Evolutionary conservation across 23 red algal species (phyloP).

Genomic region (Agarophyton chilense): DNA sequence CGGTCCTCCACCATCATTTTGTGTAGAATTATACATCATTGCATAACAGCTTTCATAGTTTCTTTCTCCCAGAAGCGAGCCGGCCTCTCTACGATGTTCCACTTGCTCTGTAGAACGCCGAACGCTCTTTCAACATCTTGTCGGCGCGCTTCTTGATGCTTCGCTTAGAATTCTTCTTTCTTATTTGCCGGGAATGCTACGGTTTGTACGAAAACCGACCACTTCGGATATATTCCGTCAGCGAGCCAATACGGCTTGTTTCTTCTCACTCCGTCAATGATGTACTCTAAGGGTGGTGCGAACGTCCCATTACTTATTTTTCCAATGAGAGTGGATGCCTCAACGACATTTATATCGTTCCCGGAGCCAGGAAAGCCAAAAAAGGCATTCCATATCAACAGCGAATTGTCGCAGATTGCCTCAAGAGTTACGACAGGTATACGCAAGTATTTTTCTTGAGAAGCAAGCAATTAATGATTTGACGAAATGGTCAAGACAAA

Average conservation of each 20-base stretch:
- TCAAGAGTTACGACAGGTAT: neutral
- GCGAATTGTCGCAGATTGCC: neutral
- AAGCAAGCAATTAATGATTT: constrained; percentile 17
- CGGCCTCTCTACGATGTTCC: neutral
- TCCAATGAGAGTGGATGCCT: neutral
- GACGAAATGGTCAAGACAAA: no score
- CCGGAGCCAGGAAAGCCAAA: neutral
- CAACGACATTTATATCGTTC: constrained; percentile 24
- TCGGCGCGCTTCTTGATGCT: neutral
- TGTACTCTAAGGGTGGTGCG: neutral
- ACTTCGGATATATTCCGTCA: constrained; percentile 44
- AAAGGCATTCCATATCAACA: constrained; percentile 18
- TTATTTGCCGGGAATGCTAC: neutral
- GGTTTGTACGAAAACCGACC: neutral
- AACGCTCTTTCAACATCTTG: constrained; percentile 8
- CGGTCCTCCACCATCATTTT: constrained; percentile 1
- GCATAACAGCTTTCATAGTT: neutral
- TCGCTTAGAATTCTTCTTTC: neutral
- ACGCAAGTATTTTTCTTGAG: constrained; percentile 16
- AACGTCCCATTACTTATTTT: constrained; percentile 1
- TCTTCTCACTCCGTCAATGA: constrained; percentile 8
- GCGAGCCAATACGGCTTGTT: constrained; percentile 34
- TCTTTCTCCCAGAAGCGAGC: neutral
- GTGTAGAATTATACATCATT: constrained; percentile 12
- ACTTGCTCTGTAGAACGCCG: constrained; percentile 1